These are phyloP conservation scores for Chlorella vulgaris DNA, from an alignment of 139 green algal genomes.

Conservation along the genomic window DNA sequence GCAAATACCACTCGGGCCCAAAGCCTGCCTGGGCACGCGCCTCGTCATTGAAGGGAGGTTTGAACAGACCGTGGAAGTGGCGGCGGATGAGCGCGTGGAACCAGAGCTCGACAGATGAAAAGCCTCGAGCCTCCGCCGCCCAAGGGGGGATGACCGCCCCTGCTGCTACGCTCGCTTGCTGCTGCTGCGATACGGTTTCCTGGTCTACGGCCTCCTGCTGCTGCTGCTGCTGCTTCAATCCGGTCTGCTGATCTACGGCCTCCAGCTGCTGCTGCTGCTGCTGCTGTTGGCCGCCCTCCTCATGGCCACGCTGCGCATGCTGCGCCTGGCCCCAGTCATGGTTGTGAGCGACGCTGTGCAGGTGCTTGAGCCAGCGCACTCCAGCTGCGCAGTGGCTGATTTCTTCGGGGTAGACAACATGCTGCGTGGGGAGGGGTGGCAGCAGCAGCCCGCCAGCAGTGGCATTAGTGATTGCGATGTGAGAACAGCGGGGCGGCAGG, in stretches of 20 bases:
- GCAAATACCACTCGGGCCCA: slow-evolving; percentile 60
- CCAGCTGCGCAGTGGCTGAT: slow-evolving; percentile 90
- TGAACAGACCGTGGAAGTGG: slow-evolving; percentile 79
- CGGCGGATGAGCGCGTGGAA: slow-evolving; percentile 76
- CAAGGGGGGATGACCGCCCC: slow-evolving; percentile 36
- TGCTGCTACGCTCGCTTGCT: not conserved
- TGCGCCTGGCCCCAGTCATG: too few relatives aligned
- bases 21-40: slow-evolving; percentile 77
- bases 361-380: slow-evolving; percentile 79
- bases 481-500: too few relatives aligned
- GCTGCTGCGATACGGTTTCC: not conserved
- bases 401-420: slow-evolving; percentile 88
- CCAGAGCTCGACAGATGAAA: slow-evolving; percentile 63
- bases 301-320: not conserved
- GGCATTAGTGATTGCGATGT: not conserved
- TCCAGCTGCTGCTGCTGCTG: slow-evolving; percentile 4
- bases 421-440: not conserved
- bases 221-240: slow-evolving; percentile 9
- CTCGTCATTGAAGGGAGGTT: slow-evolving; percentile 89
- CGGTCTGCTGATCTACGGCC: slow-evolving; percentile 4
- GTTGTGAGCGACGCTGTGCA: slow-evolving; percentile 51
- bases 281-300: not conserved
- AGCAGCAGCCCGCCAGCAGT: not conserved
- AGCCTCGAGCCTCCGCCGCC: slow-evolving; percentile 52
- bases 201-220: slow-evolving; percentile 2